A percentile compares a stretch with the other conserved stretches of the same genome.
Conservation (phyloP, 164 flowering plant species). For the Kingdonia uniflora region DNA sequence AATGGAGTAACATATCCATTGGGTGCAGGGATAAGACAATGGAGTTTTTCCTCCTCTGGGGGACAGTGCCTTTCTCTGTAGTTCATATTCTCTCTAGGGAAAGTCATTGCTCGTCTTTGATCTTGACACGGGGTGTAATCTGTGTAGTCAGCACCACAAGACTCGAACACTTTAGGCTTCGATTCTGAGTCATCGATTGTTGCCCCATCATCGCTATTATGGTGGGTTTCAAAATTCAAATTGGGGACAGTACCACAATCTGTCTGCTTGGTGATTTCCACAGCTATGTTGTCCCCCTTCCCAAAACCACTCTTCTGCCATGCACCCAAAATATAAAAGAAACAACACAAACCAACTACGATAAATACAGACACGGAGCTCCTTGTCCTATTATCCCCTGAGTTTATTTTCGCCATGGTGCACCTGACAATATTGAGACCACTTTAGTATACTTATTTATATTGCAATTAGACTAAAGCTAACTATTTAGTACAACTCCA, state of each 20-base stretch:
- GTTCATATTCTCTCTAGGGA: slow-evolving; percentile 69
- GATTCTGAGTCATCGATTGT: slow-evolving; percentile 29
- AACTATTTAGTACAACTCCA: too few relatives aligned
- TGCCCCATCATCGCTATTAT: slow-evolving; percentile 34
- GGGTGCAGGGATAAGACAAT: slow-evolving; percentile 85
- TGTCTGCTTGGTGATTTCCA: slow-evolving; percentile 49
- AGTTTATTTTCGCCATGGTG: slow-evolving; percentile 43
- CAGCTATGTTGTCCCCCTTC: slow-evolving; percentile 77
- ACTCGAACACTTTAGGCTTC: slow-evolving; percentile 32
- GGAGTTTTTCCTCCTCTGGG: slow-evolving; percentile 48
- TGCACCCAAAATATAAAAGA: slow-evolving; percentile 85
- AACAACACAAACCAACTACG: slow-evolving; percentile 74
- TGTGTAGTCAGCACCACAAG: slow-evolving; percentile 44
- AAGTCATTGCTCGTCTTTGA: slow-evolving; percentile 76
- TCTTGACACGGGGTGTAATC: slow-evolving; percentile 96
- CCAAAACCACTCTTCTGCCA: slow-evolving; percentile 97
- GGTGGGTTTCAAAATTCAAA: slow-evolving; percentile 74
- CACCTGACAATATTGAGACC: slow-evolving; percentile 14
- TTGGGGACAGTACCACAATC: slow-evolving; percentile 47
- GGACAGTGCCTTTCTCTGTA: slow-evolving; percentile 93
- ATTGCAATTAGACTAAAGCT: not conserved
- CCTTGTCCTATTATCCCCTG: slow-evolving; percentile 55
- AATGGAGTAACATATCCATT: slow-evolving; percentile 85
- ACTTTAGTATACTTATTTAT: not conserved
- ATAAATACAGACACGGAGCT: slow-evolving; percentile 66